phyloP scores from a whole-genome alignment of 257 asterid genomes.

The Lavandula angustifolia region DNA sequence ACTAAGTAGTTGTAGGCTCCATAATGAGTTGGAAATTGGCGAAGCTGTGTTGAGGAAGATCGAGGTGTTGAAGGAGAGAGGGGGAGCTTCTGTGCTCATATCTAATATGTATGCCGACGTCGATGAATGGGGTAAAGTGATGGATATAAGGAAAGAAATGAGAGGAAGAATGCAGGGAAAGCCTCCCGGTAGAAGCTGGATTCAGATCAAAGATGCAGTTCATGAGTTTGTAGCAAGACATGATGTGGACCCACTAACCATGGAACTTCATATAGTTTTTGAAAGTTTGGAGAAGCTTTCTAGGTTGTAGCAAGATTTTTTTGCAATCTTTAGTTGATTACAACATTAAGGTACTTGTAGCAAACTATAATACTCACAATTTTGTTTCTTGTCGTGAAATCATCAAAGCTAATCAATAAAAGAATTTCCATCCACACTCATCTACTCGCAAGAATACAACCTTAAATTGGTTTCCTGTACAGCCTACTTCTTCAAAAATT shows the following conservation, averaged over 20 bases:
- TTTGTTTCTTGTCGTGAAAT: not conserved
- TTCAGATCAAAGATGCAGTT: slow-evolving; percentile 42
- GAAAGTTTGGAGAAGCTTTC: slow-evolving; percentile 34
- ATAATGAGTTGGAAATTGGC: slow-evolving; percentile 43
- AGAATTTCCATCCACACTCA: slow-evolving; percentile 27
- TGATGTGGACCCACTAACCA: slow-evolving; percentile 24
- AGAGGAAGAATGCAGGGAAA: slow-evolving; percentile 40
- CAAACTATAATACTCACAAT: not conserved
- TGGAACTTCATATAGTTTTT: slow-evolving; percentile 41
- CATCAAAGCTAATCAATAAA: slow-evolving; percentile 12
- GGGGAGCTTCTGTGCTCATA: slow-evolving; percentile 51
- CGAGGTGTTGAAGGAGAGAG: slow-evolving; percentile 40
- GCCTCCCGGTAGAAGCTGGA: slow-evolving; percentile 53
- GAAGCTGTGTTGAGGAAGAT: slow-evolving; percentile 45
- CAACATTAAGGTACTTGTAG: no score
- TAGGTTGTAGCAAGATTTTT: slow-evolving; percentile 17
- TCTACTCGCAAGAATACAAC: slow-evolving; percentile 26
- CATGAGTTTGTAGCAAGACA: slow-evolving; percentile 45
- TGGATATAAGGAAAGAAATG: slow-evolving; percentile 44
- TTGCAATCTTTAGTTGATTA: not conserved
- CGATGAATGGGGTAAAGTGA: slow-evolving; percentile 47
- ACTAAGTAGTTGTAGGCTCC: slow-evolving; percentile 46
- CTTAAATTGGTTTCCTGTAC: slow-evolving; percentile 33
- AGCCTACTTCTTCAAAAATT: slow-evolving; percentile 35
- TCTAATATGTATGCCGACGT: slow-evolving; percentile 51